These are phyloP conservation scores for Mortierella sp. DNA, from an alignment of 371 early-diverging fungal species.

Conservation along the genomic window DNA sequence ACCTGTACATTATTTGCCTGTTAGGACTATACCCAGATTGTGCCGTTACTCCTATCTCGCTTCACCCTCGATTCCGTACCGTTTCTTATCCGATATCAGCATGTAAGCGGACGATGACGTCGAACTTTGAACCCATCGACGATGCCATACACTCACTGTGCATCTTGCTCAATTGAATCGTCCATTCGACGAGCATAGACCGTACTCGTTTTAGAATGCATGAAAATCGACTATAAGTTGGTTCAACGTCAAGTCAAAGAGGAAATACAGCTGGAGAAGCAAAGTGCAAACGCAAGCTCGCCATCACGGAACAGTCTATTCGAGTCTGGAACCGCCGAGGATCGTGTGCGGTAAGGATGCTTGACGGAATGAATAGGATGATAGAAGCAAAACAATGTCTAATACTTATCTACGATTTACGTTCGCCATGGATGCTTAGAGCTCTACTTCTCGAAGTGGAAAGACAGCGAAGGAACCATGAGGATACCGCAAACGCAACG, in stretches of 20 bases:
- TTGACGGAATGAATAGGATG: too few relatives aligned
- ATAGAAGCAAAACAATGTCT: too few relatives aligned
- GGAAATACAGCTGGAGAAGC: constrained; percentile 45
- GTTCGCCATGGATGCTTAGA: too few relatives aligned
- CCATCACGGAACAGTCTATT: constrained; percentile 13
- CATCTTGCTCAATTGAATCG: not conserved
- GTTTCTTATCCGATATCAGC: constrained; percentile 22
- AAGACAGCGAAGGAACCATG: constrained; percentile 8
- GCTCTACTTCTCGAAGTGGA: constrained; percentile 24
- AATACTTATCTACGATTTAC: too few relatives aligned
- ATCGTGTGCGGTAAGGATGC: constrained; percentile 51
- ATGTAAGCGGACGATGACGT: constrained; percentile 15
- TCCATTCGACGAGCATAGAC: constrained; percentile 19
- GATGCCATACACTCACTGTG: too few relatives aligned
- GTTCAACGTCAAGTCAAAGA: constrained; percentile 53
- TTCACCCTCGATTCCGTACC: constrained; percentile 22
- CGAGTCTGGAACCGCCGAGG: constrained; percentile 36
- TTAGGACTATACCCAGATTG: constrained; percentile 29
- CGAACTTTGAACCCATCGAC: too few relatives aligned
- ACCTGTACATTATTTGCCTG: too few relatives aligned
- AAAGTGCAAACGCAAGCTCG: not conserved
- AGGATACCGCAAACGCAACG: not conserved
- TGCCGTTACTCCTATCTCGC: constrained; percentile 31
- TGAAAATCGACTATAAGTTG: constrained; percentile 29
- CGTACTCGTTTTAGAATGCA: constrained; percentile 18